These are phyloP conservation scores for Alnus glutinosa DNA, from an alignment of 306 rosid genomes.

Conservation along the genomic window DNA sequence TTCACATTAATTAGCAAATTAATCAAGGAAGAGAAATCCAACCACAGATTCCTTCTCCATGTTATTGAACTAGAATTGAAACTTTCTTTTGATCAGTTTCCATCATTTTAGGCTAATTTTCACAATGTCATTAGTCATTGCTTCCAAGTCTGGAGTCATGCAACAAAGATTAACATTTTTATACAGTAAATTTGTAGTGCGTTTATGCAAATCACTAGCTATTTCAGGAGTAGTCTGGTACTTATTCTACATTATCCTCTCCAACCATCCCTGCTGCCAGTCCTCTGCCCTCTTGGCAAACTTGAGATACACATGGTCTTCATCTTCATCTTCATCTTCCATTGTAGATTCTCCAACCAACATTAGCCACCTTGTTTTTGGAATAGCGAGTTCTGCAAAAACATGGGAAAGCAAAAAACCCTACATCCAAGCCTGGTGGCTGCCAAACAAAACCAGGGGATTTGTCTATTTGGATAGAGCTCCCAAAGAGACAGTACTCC, in stretches of 20 bases:
- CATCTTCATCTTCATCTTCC: conserved; percentile 2
- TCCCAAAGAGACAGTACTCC: not conserved
- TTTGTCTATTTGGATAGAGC: not conserved
- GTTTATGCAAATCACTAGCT: not conserved
- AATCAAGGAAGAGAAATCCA: not conserved
- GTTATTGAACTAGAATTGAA: not conserved
- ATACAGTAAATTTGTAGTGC: not conserved
- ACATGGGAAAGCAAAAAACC: not conserved
- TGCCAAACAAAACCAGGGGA: not conserved
- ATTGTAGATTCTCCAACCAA: not conserved
- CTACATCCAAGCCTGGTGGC: conserved; percentile 3
- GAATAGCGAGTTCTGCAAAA: not conserved
- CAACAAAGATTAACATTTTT: not conserved
- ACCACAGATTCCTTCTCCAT: not conserved
- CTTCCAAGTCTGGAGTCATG: not conserved
- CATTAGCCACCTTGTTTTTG: conserved; percentile 8
- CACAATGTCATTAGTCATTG: not conserved
- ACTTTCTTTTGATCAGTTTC: not conserved
- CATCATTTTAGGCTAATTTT: not conserved
- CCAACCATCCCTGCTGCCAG: conserved; percentile 1
- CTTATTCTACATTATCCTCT: not conserved
- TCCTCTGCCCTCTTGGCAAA: not conserved
- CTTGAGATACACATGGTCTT: not conserved
- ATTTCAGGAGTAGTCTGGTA: conserved; percentile 3
- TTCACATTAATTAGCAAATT: not conserved